These are phyloP conservation scores for Peniophora sp. DNA, from an alignment of 1,284 basidiomycete species.

Conservation along the genomic window DNA sequence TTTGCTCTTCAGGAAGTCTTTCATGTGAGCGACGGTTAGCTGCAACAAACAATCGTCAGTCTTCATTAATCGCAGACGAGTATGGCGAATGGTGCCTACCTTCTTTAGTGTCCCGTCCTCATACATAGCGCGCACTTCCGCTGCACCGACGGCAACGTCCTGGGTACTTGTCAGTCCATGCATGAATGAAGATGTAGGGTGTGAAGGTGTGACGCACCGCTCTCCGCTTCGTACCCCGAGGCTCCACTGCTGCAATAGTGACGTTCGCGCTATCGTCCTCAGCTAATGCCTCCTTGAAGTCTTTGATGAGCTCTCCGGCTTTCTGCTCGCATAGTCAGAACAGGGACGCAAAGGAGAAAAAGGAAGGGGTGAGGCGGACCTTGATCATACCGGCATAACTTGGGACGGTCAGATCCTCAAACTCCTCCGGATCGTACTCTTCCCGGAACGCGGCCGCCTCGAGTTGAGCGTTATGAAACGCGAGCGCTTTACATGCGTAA, in stretches of 20 bases:
- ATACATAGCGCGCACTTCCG: slow-evolving; percentile 56
- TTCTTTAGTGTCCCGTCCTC: slow-evolving; percentile 53
- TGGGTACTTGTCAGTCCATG: slow-evolving; percentile 14
- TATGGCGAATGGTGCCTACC: slow-evolving; percentile 39
- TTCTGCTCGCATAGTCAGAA: slow-evolving; percentile 55
- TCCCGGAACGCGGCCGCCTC: slow-evolving; percentile 90
- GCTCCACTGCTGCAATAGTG: background rate
- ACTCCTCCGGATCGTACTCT: slow-evolving; percentile 66
- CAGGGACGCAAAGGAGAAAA: slow-evolving; percentile 7
- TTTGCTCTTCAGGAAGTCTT: slow-evolving; percentile 67
- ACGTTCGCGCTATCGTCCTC: slow-evolving; percentile 53
- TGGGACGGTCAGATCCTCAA: slow-evolving; percentile 78
- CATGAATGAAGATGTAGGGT: background rate
- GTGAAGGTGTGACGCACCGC: background rate
- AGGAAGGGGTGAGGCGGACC: slow-evolving; percentile 36
- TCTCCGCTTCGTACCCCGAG: background rate
- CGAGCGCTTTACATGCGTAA: slow-evolving; percentile 41
- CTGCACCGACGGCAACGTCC: slow-evolving; percentile 55
- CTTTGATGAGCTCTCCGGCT: slow-evolving; percentile 40
- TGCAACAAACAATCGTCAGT: too few relatives aligned
- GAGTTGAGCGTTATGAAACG: slow-evolving; percentile 84
- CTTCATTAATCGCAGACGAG: too few relatives aligned
- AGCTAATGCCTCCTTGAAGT: slow-evolving; percentile 68
- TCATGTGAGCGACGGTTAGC: slow-evolving; percentile 74
- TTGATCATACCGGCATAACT: slow-evolving; percentile 76